phyloP scores from a whole-genome alignment of 2,329 filamentous ascomycete species.

The Oidium heveae region DNA sequence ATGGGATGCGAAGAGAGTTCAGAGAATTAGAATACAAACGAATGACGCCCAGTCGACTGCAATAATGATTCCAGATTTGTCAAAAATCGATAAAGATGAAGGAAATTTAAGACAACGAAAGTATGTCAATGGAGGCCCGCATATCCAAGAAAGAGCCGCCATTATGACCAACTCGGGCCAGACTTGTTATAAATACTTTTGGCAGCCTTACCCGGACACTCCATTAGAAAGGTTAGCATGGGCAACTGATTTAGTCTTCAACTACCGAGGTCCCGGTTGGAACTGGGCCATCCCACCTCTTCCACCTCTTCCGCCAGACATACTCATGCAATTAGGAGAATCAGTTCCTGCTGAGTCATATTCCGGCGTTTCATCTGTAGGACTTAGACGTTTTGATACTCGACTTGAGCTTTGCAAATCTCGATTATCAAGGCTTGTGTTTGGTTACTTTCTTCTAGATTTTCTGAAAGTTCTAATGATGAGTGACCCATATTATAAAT shows the following conservation, averaged over 20 bases:
- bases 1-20: conserved; percentile 24
- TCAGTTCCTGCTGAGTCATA: conserved; percentile 15
- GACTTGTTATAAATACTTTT: conserved; percentile 23
- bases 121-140: background rate
- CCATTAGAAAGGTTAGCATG: conserved; percentile 27
- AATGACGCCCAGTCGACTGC: background rate
- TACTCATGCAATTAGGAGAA: conserved; percentile 16
- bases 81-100: background rate
- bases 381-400: conserved; percentile 21
- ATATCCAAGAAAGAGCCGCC: background rate
- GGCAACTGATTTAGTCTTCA: conserved; percentile 27
- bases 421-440: conserved; percentile 21
- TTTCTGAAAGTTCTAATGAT: conserved; percentile 40
- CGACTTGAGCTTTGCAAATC: conserved; percentile 20
- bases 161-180: background rate
- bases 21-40: conserved; percentile 10
- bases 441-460: conserved; percentile 45
- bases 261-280: conserved; percentile 33
- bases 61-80: background rate
- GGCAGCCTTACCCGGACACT: conserved; percentile 31
- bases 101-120: background rate
- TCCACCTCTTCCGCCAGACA: conserved; percentile 20
- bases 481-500: conserved; percentile 53
- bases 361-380: conserved; percentile 17
- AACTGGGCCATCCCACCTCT: conserved; percentile 26